Percentiles rank a stretch among this genome's conserved stretches.
Conservation (phyloP, 1,139 yeast species). For the Debaryomycetaceae sp. region DNA sequence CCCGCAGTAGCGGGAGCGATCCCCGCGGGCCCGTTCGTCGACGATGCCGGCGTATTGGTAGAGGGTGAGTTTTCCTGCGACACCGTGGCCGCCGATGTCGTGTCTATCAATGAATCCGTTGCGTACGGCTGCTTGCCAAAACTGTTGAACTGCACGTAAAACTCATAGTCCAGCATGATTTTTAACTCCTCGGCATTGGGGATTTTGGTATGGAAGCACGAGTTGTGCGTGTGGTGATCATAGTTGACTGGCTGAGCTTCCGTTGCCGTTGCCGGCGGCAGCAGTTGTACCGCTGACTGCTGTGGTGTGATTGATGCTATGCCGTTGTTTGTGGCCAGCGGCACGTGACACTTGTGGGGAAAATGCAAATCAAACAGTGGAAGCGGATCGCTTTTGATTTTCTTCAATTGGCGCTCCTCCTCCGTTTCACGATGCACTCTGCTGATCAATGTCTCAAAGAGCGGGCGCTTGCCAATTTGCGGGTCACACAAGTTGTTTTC, state of each 20-base stretch:
- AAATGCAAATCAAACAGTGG: conserved; percentile 20
- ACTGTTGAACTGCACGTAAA: conserved; percentile 39
- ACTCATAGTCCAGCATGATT: conserved; percentile 36
- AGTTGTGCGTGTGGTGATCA: conserved; percentile 35
- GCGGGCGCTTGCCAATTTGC: conserved; percentile 19
- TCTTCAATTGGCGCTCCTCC: conserved; percentile 6
- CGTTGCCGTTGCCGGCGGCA: conserved; percentile 2
- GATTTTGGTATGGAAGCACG: conserved; percentile 43
- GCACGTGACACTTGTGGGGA: conserved; percentile 38
- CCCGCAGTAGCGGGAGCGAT: too few relatives aligned
- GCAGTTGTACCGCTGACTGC: neutral
- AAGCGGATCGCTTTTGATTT: conserved; percentile 2
- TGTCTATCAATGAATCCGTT: too few relatives aligned
- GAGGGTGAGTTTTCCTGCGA: too few relatives aligned
- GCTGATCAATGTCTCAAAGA: conserved; percentile 33
- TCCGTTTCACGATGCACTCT: conserved; percentile 24
- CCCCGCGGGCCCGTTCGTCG: too few relatives aligned
- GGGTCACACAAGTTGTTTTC: conserved; percentile 27
- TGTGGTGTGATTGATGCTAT: conserved; percentile 1
- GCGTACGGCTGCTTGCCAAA: conserved; percentile 13
- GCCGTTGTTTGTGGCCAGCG: neutral
- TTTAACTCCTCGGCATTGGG: conserved; percentile 21
- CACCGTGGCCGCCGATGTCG: too few relatives aligned
- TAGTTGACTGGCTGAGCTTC: conserved; percentile 1
- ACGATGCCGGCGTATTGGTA: too few relatives aligned